Percentiles rank a stretch among this genome's conserved stretches.
Conservation (phyloP, 441 rosid species). For the Populus trichocarpa region DNA sequence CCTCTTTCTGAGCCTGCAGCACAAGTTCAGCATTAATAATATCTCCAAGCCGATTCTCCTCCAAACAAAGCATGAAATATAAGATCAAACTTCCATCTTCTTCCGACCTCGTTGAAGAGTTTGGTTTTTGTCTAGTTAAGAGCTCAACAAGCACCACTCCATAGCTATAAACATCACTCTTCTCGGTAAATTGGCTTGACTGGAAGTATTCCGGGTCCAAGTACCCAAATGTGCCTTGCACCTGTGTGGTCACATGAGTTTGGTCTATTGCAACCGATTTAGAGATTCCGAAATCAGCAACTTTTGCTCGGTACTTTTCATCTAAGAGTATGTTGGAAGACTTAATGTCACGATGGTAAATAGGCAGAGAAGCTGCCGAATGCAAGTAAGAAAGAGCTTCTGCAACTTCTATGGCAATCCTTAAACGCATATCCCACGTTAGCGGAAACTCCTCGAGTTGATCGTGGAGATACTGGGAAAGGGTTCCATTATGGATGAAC, state of each 20-base stretch:
- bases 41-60: neutral
- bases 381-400: conserved; percentile 1
- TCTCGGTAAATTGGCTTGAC: conserved; percentile 5
- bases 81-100: neutral
- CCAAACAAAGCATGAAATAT: neutral
- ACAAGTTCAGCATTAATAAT: neutral
- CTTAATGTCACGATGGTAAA: conserved; percentile 11
- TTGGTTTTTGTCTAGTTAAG: neutral
- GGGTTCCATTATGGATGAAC: conserved; percentile 7
- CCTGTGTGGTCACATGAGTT: conserved; percentile 12
- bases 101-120: neutral
- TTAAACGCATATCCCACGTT: neutral
- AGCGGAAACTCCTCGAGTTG: neutral
- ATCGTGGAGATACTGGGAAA: neutral
- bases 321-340: neutral
- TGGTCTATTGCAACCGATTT: neutral
- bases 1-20: neutral
- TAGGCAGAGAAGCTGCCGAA: neutral
- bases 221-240: conserved; percentile 11
- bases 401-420: conserved; percentile 5
- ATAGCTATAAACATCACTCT: conserved; percentile 13
- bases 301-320: neutral
- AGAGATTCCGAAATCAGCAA: conserved; percentile 8
- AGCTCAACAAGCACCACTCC: conserved; percentile 9
- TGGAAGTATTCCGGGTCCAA: conserved; percentile 10